Evolutionary conservation across 306 rosid species (phyloP), one percentile per base, ranked within the genome.

Genomic region (Arachis hypogaea): DNA sequence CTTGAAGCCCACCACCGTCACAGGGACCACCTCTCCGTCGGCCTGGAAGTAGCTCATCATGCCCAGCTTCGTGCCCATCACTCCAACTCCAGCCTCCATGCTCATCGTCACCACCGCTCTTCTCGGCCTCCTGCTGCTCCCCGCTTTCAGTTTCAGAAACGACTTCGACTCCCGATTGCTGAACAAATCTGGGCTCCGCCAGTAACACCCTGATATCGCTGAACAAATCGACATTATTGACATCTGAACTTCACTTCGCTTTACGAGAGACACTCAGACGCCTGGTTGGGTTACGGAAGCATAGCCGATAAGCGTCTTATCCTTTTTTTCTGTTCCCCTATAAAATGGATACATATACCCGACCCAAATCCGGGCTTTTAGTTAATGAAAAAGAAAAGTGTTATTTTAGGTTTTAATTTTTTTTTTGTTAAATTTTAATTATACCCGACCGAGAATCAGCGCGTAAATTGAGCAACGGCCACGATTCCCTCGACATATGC

Each of bases 31-130:
- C 79, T 76, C 82, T 2, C 98, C 98, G 43, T 57, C 22, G 0
- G 85, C 60, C 69, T 94, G 82, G 76, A 94, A 94, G 79, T 58
- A 91, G 78, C 87, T 88, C 97, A 94, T 94, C 98, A 94, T 94
- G 16, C 98, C 98, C 22, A 94, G 84, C 74, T 94, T 94, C 58
- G 98, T 91, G 14, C 77, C 98, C 98, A 94, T 89, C 2, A 94
- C 90, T 38, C 98, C 98, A 18, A 94, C 50, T 4, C 97, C 98
- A 0, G 97, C 98, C n/a, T 94, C 98, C 84, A 88, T 22, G 76
- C 95, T 89, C 94, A 88, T 90, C 51, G 67, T 73, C 0, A 83
- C 78, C 50, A 66, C 56, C 42, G n/a, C 22, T 7, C 71, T 50
- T 14, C 38, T 76, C 7, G 46, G 7, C 49, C 52, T 44, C 43